phyloP scores from a whole-genome alignment of 2,329 filamentous ascomycete species.

The Fusarium sp. region DNA sequence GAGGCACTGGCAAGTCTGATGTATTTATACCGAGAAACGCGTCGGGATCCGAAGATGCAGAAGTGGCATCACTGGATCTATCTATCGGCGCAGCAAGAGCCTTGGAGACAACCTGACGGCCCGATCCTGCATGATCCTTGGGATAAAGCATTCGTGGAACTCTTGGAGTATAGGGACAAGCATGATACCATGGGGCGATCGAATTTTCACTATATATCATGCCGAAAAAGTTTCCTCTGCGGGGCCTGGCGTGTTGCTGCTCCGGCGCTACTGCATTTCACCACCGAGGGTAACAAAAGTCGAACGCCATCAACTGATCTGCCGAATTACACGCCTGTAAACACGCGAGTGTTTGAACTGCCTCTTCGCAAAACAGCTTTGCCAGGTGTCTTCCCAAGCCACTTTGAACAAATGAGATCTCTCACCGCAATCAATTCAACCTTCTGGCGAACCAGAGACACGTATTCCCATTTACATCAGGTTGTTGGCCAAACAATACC shows the following conservation, averaged over 20 bases:
- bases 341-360: neutral
- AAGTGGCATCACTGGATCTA: neutral
- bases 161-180: neutral
- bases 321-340: neutral
- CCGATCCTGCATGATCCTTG: neutral
- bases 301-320: neutral
- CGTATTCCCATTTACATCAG: neutral
- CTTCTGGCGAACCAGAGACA: neutral
- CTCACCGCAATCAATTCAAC: neutral
- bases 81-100: neutral
- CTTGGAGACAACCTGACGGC: neutral
- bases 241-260: neutral
- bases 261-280: neutral
- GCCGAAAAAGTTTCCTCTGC: neutral
- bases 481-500: neutral
- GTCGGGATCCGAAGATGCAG: accelerated
- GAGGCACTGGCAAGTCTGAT: accelerated
- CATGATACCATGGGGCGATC: neutral
- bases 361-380: neutral
- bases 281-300: neutral
- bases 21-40: neutral
- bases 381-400: neutral
- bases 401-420: neutral
- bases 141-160: neutral
- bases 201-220: neutral